Percentiles rank a stretch among this genome's conserved stretches.
These are phyloP conservation scores for Tolypocladium tundrense DNA, from an alignment of 2,329 filamentous ascomycete genomes.

Conservation along the genomic window DNA sequence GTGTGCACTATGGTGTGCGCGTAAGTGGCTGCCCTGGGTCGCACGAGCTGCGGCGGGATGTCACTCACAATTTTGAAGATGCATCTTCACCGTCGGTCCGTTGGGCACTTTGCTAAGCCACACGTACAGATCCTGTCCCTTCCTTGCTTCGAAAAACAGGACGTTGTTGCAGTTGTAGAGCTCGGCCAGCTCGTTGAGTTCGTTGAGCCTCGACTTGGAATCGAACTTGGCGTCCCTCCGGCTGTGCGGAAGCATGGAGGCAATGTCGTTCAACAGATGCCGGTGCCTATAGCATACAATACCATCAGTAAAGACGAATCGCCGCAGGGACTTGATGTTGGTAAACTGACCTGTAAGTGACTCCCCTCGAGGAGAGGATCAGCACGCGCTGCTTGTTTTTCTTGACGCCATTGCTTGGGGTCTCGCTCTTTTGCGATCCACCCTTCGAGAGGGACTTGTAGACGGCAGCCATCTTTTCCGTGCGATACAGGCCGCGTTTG, in stretches of 20 bases:
- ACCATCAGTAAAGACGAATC: conserved; percentile 1
- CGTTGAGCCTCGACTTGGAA: conserved; percentile 79
- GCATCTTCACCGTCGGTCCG: conserved; percentile 52
- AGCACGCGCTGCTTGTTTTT: conserved; percentile 71
- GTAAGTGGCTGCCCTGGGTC: conserved; percentile 11
- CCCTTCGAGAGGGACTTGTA: conserved; percentile 65
- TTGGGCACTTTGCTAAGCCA: conserved; percentile 88
- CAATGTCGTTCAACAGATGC: conserved; percentile 83
- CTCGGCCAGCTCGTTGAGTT: conserved; percentile 66
- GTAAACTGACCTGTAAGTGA: conserved; percentile 64
- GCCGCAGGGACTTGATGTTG: not conserved
- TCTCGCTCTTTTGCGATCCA: conserved; percentile 37
- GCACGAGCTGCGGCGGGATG: not conserved
- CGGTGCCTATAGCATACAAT: conserved; percentile 55
- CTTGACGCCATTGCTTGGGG: conserved; percentile 36
- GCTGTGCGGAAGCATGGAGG: conserved; percentile 79
- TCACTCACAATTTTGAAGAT: conserved; percentile 61
- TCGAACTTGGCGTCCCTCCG: conserved; percentile 96
- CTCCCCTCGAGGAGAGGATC: conserved; percentile 84
- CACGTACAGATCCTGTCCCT: conserved; percentile 87
- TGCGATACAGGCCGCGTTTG: not conserved
- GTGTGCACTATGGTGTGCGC: conserved; percentile 61
- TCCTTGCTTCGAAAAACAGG: conserved; percentile 90
- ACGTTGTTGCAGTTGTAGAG: conserved; percentile 92
- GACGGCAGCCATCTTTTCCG: conserved; percentile 49